Evolutionary conservation across 164 flowering plant genomes (phyloP).

Genomic region (Magnolia kwangsiensis): DNA sequence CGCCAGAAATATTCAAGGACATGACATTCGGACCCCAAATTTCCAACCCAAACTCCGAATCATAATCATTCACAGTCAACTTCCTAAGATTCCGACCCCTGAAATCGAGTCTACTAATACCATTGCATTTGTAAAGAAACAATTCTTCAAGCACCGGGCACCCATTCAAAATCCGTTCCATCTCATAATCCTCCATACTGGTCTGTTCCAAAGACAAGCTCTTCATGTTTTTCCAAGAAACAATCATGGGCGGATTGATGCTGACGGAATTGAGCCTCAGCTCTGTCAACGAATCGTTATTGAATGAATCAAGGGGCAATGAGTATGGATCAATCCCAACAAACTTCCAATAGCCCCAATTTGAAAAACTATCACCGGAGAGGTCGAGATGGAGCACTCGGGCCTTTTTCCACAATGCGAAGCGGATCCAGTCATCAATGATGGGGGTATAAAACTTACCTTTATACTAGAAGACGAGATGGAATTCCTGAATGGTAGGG

Average conservation of each 20-base stretch:
- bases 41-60: neutral
- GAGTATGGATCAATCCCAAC: neutral
- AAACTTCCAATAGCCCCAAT: neutral
- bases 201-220: neutral
- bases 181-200: neutral
- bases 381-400: neutral
- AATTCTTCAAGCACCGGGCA: neutral
- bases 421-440: neutral
- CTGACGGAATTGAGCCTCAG: neutral
- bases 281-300: neutral
- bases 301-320: neutral
- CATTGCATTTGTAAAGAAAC: neutral
- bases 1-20: neutral
- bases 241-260: neutral
- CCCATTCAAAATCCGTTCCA: neutral
- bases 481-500: neutral
- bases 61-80: neutral
- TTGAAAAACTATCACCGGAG: too few species aligned
- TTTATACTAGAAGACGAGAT: neutral
- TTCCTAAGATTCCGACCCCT: neutral
- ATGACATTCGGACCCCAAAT: neutral
- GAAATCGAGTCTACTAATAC: neutral
- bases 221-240: neutral
- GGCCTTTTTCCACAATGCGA: neutral
- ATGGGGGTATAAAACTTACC: neutral